Conservation (phyloP, 2,329 filamentous ascomycete species). For the Diaporthe vaccinii region DNA sequence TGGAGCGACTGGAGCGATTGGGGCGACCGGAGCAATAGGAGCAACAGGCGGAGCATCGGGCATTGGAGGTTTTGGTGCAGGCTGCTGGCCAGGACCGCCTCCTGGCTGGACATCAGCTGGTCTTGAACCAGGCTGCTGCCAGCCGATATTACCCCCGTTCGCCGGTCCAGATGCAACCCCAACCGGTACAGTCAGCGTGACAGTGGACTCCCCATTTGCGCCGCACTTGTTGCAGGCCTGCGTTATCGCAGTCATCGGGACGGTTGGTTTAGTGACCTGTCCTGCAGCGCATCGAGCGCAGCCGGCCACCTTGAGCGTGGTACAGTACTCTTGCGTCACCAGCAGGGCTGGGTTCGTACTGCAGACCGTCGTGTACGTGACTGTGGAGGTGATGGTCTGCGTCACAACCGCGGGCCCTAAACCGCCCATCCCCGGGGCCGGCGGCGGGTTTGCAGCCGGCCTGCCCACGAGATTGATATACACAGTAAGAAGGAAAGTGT, state of each 20-base stretch:
- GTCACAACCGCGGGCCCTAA: conserved; percentile 11
- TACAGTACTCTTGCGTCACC: conserved; percentile 50
- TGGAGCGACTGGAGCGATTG: neutral
- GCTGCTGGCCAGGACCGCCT: neutral
- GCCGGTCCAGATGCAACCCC: conserved; percentile 41
- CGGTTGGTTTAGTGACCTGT: conserved; percentile 34
- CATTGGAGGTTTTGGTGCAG: neutral
- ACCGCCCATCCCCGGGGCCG: conserved; percentile 48
- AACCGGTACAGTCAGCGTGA: conserved; percentile 52
- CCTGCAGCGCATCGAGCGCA: conserved; percentile 42
- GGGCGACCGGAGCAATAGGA: neutral
- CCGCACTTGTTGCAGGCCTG: conserved; percentile 51
- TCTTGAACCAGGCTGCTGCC: conserved; percentile 14
- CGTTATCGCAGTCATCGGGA: conserved; percentile 48
- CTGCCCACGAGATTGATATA: conserved; percentile 54
- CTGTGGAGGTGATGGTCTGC: conserved; percentile 45
- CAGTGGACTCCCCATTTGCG: conserved; percentile 47
- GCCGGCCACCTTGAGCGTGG: conserved; percentile 48
- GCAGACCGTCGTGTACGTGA: conserved; percentile 53
- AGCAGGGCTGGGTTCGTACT: conserved; percentile 52
- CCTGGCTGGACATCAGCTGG: neutral
- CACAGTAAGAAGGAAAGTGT: conserved; percentile 56
- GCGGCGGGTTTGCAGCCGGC: conserved; percentile 51
- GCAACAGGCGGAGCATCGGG: neutral
- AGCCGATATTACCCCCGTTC: neutral